Percentiles rank a stretch among this genome's conserved stretches.
These are phyloP conservation scores for Globisporangium okanoganense DNA, from an alignment of 352 stramenopile species.

Conservation along the genomic window DNA sequence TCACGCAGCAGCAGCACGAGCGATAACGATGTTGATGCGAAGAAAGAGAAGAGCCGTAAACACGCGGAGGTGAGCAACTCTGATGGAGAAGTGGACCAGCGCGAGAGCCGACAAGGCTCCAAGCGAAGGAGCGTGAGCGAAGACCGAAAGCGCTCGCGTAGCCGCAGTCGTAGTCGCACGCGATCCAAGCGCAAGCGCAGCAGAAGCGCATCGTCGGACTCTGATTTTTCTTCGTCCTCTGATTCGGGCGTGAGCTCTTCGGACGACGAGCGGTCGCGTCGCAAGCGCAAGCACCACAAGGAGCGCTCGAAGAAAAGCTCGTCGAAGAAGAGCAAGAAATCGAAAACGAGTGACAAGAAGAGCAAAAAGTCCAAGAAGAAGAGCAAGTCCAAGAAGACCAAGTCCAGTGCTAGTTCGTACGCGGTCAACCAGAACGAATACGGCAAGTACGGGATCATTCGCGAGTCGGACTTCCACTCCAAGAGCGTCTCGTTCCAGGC, in stretches of 20 bases:
- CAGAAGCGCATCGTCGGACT: conserved; percentile 15
- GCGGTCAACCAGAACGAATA: conserved; percentile 91
- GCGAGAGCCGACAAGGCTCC: not conserved
- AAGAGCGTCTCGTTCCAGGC: conserved; percentile 93
- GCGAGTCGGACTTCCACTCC: conserved; percentile 88
- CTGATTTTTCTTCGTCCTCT: conserved; percentile 32
- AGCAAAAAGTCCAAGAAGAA: conserved; percentile 22
- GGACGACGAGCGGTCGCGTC: conserved; percentile 13
- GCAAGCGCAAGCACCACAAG: conserved; percentile 20
- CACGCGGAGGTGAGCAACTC: conserved; percentile 4
- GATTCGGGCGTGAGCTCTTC: conserved; percentile 24
- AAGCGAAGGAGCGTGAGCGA: conserved; percentile 1
- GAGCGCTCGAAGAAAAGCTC: conserved; percentile 23
- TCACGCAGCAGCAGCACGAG: not conserved
- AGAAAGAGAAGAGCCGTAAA: conserved; percentile 5
- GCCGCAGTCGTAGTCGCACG: conserved; percentile 14
- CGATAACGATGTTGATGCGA: conserved; percentile 3
- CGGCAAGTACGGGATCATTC: conserved; percentile 96
- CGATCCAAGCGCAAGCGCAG: conserved; percentile 6
- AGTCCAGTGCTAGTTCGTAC: conserved; percentile 20
- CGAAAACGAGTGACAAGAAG: conserved; percentile 25
- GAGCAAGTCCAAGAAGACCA: conserved; percentile 21
- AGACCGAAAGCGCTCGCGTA: conserved; percentile 11
- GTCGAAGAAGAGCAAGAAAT: conserved; percentile 3
- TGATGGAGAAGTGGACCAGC: not conserved